A percentile compares a stretch with the other conserved stretches of the same genome.
Conservation (phyloP, 176 grass and related monocot genomes). For the Saccharum spontaneum region DNA sequence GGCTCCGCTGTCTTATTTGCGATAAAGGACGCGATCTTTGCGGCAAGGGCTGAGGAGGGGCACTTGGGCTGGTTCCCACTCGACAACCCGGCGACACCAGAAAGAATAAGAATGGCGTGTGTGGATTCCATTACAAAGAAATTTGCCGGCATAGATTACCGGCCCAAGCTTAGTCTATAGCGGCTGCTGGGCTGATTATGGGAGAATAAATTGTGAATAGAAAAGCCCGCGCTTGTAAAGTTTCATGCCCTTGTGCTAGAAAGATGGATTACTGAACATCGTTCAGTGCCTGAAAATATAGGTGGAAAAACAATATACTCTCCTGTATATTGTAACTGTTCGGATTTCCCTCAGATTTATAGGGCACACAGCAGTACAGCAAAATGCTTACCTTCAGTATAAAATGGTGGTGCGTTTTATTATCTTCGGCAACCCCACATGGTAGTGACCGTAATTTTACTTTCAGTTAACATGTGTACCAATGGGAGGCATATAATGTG, state of each 20-base stretch:
- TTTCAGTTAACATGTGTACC: background rate
- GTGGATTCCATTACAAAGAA: slow-evolving; percentile 74
- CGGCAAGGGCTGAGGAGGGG: slow-evolving; percentile 74
- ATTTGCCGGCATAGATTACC: slow-evolving; percentile 61
- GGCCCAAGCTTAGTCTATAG: slow-evolving; percentile 85
- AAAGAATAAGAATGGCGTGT: slow-evolving; percentile 95
- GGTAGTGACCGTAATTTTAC: background rate
- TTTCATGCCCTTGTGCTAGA: background rate
- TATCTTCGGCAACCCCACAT: background rate
- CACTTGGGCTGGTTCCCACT: slow-evolving; percentile 77
- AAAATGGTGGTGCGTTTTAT: background rate
- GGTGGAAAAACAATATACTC: background rate
- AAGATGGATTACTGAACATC: background rate
- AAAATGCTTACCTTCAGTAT: background rate
- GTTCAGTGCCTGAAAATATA: background rate
- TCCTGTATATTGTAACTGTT: background rate
- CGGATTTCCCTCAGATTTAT: background rate
- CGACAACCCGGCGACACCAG: slow-evolving; percentile 84
- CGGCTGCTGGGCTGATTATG: background rate
- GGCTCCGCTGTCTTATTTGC: slow-evolving; percentile 77
- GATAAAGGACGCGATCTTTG: slow-evolving; percentile 78
- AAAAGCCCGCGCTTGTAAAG: background rate
- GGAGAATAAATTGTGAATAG: background rate
- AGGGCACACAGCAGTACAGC: background rate
- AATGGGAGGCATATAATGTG: too few relatives aligned